Base-by-base conservation (phyloP, 2,329 filamentous ascomycete genomes). In the Colletotrichum sp. region DNA sequence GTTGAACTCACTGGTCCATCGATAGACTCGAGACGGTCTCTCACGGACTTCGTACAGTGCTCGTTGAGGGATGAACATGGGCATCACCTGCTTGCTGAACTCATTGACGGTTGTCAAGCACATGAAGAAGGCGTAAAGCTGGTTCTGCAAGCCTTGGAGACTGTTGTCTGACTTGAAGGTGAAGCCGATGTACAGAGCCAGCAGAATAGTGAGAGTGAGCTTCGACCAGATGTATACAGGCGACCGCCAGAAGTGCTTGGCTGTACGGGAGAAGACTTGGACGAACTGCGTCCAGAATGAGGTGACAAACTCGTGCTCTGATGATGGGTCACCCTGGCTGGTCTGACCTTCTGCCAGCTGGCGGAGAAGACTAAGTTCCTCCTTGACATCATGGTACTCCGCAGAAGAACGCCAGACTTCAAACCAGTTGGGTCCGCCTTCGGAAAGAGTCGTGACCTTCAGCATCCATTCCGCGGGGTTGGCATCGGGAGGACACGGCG, bases 201-300 rank as follows among this genome's bases (percentile, higher is more conserved):
- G 39, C 24, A 87, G 79, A 55, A 87, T 81, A 76, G 88, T 91
- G 36, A 94, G 89, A 7, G 87, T 84, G 2, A 87, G 80, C 83
- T 94, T 94, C 59, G 91, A 91, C 84, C 93, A 95, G 80, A 95
- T 93, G 84, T 95, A 95, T 4, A 90, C 88, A 0, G 93, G 93
- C 2, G 90, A 94, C 63, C 93, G 90, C 93, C 93, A 95, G 86
- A 94, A 94, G 81, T 95, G 93, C 78, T 93, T 87, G 84, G 94
- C 94, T 14, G 94, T 91, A 79, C 93, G 92, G 30, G 86, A 79
- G 21, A 89, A 89, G 43, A 93, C 92, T 78, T 92, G 87, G 55
- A 83, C 85, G 24, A 95, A 84, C 81, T 96, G 94, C 14, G 86
- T 81, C 9, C 77, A 79, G 80, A 95, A 93, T 0, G 93, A 91